Base-by-base conservation (phyloP, 108 stramenopile genomes). In the Nitzschia sp. region DNA sequence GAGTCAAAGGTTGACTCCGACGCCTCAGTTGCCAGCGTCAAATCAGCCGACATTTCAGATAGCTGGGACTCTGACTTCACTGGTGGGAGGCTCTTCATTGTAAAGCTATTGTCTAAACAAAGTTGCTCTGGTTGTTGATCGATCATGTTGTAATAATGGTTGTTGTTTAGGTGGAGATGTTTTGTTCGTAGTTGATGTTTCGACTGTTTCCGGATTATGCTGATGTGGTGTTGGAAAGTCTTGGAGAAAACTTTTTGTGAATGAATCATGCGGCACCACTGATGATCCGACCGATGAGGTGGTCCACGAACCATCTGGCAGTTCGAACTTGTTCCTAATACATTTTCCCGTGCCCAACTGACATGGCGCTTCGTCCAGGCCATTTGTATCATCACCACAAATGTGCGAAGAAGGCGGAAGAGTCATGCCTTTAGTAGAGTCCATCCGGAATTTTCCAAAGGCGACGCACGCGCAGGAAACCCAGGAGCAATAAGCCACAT, bases 51-150 rank as follows among this genome's bases (percentile, higher is more conserved):
- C 8, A 57, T 19, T 21, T 68, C 54, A 19, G 67, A 68, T 8
- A 68, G 54, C n/a, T 68, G 54, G 5, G 55, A 57, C 32, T 19
- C 25, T 2, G 67, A 68, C 28, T 55, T 68, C 32, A 68, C 67
- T 9, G 38, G 13, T 46, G 54, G 23, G 27, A 68, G 19, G 35
- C 19, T 11, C 2, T 25, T 63, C 23, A 34, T 31, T 13, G 58
- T 28, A 8, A 30, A 13, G n/a, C n/a, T n/a, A n/a, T n/a, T n/a
- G n/a, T n/a, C n/a, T n/a, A n/a, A n/a, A n/a, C n/a, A n/a, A n/a
- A n/a, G n/a, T 21, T 19, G 21, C 5, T 21, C 19, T 8, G 4
- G 21, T 51, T 51, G 49, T 51, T 51, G 49, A 23, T 51, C 49
- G 4, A 19, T 21, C 49, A 51, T 51, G 4, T 15, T 42, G 8